These are phyloP conservation scores for Hypoxylon sp. DNA, from an alignment of 2,329 filamentous ascomycete species.

Conservation along the genomic window DNA sequence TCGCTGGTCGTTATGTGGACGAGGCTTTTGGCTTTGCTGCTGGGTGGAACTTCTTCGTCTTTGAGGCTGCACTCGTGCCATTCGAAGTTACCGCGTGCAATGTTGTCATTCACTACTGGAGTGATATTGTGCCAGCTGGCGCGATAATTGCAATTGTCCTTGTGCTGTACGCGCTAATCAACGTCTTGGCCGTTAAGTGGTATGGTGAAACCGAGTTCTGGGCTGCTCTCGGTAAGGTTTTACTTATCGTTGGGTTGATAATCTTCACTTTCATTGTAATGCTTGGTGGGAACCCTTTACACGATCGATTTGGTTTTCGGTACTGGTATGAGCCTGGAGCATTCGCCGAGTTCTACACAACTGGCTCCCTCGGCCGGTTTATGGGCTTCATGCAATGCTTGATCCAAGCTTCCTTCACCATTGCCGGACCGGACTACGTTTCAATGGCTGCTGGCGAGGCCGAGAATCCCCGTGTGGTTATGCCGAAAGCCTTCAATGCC, in stretches of 20 bases:
- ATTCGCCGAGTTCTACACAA: constrained; percentile 76
- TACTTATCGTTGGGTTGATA: constrained; percentile 79
- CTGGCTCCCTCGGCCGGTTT: constrained; percentile 77
- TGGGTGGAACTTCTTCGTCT: constrained; percentile 82
- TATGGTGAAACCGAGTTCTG: constrained; percentile 85
- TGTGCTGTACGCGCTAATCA: constrained; percentile 70
- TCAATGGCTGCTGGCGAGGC: constrained; percentile 76
- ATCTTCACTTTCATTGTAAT: constrained; percentile 86
- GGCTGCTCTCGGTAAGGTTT: constrained; percentile 78
- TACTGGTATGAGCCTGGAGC: constrained; percentile 78
- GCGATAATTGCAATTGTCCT: constrained; percentile 74
- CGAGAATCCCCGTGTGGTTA: constrained; percentile 76
- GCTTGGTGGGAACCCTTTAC: constrained; percentile 83
- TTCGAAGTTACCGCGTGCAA: constrained; percentile 78
- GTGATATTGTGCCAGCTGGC: constrained; percentile 70
- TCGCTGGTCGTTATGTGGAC: constrained; percentile 81
- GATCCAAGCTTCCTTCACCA: constrained; percentile 78
- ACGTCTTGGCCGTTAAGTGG: constrained; percentile 79
- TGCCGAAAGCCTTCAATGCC: constrained; percentile 82
- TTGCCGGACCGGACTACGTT: constrained; percentile 73
- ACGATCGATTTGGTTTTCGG: constrained; percentile 80
- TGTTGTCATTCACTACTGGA: constrained; percentile 75
- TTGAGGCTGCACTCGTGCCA: constrained; percentile 76
- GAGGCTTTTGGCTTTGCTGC: constrained; percentile 81
- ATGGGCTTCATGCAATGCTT: constrained; percentile 83